Evolutionary conservation across 2,329 filamentous ascomycete species (phyloP).

Genomic region (Podosphaera fusca): DNA sequence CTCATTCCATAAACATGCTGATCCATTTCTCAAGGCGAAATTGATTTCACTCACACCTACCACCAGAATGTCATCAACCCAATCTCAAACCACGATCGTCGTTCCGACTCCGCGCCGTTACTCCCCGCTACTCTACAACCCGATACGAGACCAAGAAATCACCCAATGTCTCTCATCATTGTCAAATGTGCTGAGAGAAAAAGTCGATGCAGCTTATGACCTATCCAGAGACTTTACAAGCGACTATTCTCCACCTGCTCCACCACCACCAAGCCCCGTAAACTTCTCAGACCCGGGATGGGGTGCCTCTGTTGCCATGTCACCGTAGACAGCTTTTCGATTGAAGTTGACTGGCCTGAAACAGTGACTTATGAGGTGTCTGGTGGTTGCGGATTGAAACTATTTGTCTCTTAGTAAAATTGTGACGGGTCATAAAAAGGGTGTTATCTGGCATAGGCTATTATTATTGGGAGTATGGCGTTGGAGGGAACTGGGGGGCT

Average conservation of each 20-base stretch:
- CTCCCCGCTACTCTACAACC: constrained; percentile 18
- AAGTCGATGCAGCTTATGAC: constrained; percentile 10
- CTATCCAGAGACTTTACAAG: constrained; percentile 19
- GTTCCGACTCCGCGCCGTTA: constrained; percentile 24
- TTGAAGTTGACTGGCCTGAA: too few relatives aligned
- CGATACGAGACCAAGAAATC: constrained; percentile 11
- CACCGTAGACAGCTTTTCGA: not conserved
- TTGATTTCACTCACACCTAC: too few relatives aligned
- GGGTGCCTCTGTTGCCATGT: constrained; percentile 14
- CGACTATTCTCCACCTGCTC: constrained; percentile 40
- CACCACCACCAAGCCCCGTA: constrained; percentile 39
- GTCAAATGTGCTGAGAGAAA: constrained; percentile 8
- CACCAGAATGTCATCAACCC: constrained; percentile 11
- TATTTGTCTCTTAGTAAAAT: too few relatives aligned
- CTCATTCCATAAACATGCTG: too few relatives aligned
- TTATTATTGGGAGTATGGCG: too few relatives aligned
- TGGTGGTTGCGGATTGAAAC: too few relatives aligned
- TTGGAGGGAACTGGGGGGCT: too few relatives aligned
- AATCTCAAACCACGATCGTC: constrained; percentile 12
- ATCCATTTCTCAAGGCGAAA: too few relatives aligned
- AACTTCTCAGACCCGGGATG: constrained; percentile 35
- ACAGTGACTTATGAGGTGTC: too few relatives aligned
- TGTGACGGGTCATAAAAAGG: too few relatives aligned
- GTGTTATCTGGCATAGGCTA: too few relatives aligned
- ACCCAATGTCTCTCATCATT: constrained; percentile 8